Percentiles rank a stretch among this genome's conserved stretches.
Conservation (phyloP, 495 filamentous ascomycete genomes). For the Podospora pseudopauciseta region DNA sequence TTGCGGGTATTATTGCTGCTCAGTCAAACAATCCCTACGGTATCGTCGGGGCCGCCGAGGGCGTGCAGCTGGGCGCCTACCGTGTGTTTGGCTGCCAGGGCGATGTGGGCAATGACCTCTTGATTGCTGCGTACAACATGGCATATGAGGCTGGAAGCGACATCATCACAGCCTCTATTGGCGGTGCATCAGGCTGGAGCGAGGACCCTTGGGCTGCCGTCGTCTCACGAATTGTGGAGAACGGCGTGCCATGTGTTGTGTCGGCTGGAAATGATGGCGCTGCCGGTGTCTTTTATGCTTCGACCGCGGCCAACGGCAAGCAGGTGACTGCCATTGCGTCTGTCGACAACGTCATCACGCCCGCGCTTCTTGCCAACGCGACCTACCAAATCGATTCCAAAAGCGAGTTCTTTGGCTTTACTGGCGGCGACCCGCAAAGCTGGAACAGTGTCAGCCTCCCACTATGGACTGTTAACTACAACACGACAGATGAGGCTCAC, state of each 20-base stretch:
- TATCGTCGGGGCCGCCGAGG: slow-evolving; percentile 54
- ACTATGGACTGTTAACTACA: slow-evolving; percentile 48
- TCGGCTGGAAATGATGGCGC: slow-evolving; percentile 55
- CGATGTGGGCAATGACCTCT: slow-evolving; percentile 48
- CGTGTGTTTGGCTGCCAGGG: slow-evolving; percentile 53
- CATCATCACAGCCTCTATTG: slow-evolving; percentile 59
- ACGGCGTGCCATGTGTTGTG: slow-evolving; percentile 52
- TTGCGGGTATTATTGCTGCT: slow-evolving; percentile 54
- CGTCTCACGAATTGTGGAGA: slow-evolving; percentile 52
- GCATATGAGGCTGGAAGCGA: slow-evolving; percentile 56
- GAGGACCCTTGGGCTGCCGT: slow-evolving; percentile 54
- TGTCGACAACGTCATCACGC: slow-evolving; percentile 46
- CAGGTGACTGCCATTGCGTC: slow-evolving; percentile 51
- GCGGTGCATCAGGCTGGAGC: slow-evolving; percentile 52
- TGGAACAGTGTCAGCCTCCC: slow-evolving; percentile 43
- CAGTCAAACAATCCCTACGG: slow-evolving; percentile 46
- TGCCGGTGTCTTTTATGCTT: slow-evolving; percentile 52
- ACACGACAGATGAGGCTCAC: slow-evolving; percentile 46
- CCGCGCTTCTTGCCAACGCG: slow-evolving; percentile 39
- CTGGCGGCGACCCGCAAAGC: slow-evolving; percentile 36
- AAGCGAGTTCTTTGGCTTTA: slow-evolving; percentile 36
- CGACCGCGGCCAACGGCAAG: slow-evolving; percentile 51
- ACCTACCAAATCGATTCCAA: slow-evolving; percentile 32
- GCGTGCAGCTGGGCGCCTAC: slow-evolving; percentile 52
- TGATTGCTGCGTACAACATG: slow-evolving; percentile 54